phyloP scores from a whole-genome alignment of 2,329 filamentous ascomycete genomes.

The Ascochyta rabiei region DNA sequence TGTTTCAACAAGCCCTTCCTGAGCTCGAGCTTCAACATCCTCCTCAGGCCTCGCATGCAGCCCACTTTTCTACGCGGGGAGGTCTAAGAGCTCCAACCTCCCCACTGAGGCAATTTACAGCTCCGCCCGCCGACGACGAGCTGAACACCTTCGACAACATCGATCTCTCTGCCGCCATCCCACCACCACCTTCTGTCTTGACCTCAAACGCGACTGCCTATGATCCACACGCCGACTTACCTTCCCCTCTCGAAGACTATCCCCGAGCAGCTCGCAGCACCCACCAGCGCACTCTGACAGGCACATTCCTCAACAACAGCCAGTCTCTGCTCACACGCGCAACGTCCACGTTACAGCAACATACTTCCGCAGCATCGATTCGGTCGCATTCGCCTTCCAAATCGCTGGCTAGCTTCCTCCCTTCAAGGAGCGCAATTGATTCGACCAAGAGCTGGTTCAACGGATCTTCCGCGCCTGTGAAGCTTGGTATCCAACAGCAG shows the following conservation, averaged over 20 bases:
- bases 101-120: slow-evolving; percentile 33
- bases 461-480: slow-evolving; percentile 58
- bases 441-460: slow-evolving; percentile 58
- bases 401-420: slow-evolving; percentile 49
- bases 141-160: slow-evolving; percentile 41
- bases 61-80: slow-evolving; percentile 37
- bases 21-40: slow-evolving; percentile 30
- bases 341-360: slow-evolving; percentile 45
- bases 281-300: slow-evolving; percentile 45
- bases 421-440: slow-evolving; percentile 39
- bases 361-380: slow-evolving; percentile 47
- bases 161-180: slow-evolving; percentile 37
- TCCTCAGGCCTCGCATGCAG: slow-evolving; percentile 37
- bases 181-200: slow-evolving; percentile 44
- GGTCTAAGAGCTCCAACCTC: slow-evolving; percentile 21
- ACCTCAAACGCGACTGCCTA: slow-evolving; percentile 41
- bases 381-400: slow-evolving; percentile 47
- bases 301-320: slow-evolving; percentile 47
- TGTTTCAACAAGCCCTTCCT: slow-evolving; percentile 29
- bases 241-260: slow-evolving; percentile 39
- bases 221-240: slow-evolving; percentile 37
- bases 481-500: slow-evolving; percentile 47
- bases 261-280: slow-evolving; percentile 24
- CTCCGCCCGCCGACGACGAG: slow-evolving; percentile 27
- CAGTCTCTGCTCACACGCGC: slow-evolving; percentile 37